phyloP scores from a whole-genome alignment of 345 rosid genomes.

The Brassica cretica region DNA sequence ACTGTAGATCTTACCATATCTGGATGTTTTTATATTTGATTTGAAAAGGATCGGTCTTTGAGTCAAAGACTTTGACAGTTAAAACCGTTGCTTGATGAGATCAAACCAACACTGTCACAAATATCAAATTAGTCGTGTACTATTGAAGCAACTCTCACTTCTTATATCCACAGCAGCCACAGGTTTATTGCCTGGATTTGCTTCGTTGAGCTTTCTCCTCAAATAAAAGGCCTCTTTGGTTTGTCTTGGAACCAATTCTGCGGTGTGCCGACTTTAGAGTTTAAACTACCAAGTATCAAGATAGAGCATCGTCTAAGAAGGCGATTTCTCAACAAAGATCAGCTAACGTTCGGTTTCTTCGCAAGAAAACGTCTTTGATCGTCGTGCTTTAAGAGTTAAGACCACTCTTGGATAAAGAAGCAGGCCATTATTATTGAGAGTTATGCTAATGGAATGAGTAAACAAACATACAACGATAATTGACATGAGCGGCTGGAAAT shows the following conservation, averaged over 20 bases:
- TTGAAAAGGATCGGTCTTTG: slow-evolving; percentile 8
- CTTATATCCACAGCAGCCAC: background rate
- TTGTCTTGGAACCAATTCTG: background rate
- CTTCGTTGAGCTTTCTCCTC: background rate
- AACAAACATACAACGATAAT: background rate
- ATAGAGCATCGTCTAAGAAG: background rate
- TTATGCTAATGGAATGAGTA: background rate
- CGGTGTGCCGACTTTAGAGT: background rate
- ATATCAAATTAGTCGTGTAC: too few species aligned
- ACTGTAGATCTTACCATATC: slow-evolving; percentile 32
- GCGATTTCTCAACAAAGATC: background rate
- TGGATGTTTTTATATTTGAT: slow-evolving; percentile 16
- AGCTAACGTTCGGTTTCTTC: background rate
- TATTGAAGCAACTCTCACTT: background rate
- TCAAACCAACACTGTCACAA: background rate
- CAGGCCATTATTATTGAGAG: background rate
- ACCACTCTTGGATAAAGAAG: background rate
- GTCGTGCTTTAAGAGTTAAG: background rate
- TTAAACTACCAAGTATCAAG: background rate
- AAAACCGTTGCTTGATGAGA: background rate
- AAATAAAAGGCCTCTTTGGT: background rate
- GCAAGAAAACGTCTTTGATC: background rate
- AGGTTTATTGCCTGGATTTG: background rate
- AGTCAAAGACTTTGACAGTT: background rate
- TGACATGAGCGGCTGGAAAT: too few species aligned